phyloP scores from a whole-genome alignment of 257 asterid species.

The Lithospermum erythrorhizon region DNA sequence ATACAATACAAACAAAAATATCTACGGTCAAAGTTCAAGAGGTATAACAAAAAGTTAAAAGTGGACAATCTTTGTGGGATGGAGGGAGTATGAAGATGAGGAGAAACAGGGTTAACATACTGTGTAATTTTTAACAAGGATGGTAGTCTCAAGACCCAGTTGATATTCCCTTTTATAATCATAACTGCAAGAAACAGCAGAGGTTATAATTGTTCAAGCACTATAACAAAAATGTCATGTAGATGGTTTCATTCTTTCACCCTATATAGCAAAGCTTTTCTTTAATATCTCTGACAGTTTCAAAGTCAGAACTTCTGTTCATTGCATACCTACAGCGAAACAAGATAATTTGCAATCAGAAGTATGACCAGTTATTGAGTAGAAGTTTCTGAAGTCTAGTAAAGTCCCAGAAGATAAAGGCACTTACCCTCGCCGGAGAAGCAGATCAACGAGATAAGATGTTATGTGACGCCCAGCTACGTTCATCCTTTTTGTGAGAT shows the following conservation, averaged over 20 bases:
- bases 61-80: no score
- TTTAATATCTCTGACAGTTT: slow-evolving; percentile 87
- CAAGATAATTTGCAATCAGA: slow-evolving; percentile 3
- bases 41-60: no score
- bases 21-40: no score
- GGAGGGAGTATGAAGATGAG: neutral
- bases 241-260: slow-evolving; percentile 24
- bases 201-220: slow-evolving; percentile 5
- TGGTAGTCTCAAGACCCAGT: slow-evolving; percentile 93
- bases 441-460: slow-evolving; percentile 85
- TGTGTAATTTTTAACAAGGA: slow-evolving; percentile 92
- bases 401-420: slow-evolving; percentile 13
- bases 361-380: slow-evolving; percentile 4
- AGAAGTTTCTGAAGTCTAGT: slow-evolving; percentile 5
- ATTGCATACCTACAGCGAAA: slow-evolving; percentile 67
- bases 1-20: no score
- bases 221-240: slow-evolving; percentile 6
- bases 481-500: slow-evolving; percentile 94
- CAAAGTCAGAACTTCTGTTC: slow-evolving; percentile 87
- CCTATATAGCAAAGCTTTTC: slow-evolving; percentile 96
- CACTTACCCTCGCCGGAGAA: slow-evolving; percentile 80
- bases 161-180: slow-evolving; percentile 98
- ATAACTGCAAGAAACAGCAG: slow-evolving; percentile 38
- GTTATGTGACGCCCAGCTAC: slow-evolving; percentile 95
- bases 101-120: slow-evolving; percentile 35